These are phyloP conservation scores for Viola odorata DNA, from an alignment of 345 rosid genomes.

Conservation along the genomic window DNA sequence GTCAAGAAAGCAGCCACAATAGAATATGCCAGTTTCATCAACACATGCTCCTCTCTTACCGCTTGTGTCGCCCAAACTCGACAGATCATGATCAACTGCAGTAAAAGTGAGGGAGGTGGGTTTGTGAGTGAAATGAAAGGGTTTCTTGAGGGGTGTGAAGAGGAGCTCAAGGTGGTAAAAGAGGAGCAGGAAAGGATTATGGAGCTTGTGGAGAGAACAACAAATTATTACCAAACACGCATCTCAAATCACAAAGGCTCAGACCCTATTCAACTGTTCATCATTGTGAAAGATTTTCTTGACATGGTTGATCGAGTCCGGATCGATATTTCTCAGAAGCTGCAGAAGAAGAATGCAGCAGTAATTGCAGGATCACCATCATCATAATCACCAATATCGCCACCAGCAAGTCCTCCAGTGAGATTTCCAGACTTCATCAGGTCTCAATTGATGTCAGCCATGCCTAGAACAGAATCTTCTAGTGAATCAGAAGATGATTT, in stretches of 20 bases:
- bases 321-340: constrained; percentile 44
- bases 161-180: constrained; percentile 45
- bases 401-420: constrained; percentile 19
- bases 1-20: constrained; percentile 60
- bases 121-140: constrained; percentile 56
- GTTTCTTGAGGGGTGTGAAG: constrained; percentile 55
- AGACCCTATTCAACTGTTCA: constrained; percentile 53
- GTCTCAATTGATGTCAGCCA: constrained; percentile 38
- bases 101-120: constrained; percentile 28
- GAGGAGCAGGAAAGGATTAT: constrained; percentile 54
- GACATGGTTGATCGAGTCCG: constrained; percentile 74
- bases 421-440: constrained; percentile 36
- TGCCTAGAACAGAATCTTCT: constrained; percentile 23
- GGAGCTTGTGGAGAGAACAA: constrained; percentile 64
- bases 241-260: constrained; percentile 35
- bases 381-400: constrained; percentile 17
- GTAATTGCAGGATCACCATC: constrained; percentile 20
- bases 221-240: constrained; percentile 74
- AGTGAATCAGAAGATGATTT: constrained; percentile 55
- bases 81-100: constrained; percentile 26
- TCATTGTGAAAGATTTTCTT: constrained; percentile 69
- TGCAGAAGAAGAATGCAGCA: constrained; percentile 36
- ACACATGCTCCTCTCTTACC: constrained; percentile 39
- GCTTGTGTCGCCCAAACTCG: constrained; percentile 39
- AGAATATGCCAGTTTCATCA: constrained; percentile 45